These are phyloP conservation scores for Metschnikowia amazonensis DNA, from an alignment of 805 yeast species.

Conservation along the genomic window DNA sequence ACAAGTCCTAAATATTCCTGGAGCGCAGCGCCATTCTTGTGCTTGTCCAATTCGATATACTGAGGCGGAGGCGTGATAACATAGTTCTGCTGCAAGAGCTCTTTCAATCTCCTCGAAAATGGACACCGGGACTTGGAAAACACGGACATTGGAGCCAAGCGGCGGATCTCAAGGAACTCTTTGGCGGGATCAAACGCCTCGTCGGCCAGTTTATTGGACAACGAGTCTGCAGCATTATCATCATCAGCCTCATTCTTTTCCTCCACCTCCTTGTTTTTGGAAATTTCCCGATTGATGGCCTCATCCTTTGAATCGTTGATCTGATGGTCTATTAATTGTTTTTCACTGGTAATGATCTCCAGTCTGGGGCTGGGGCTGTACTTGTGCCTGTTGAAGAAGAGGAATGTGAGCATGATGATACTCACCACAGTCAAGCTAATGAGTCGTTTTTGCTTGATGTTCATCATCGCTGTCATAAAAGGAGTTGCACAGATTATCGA, in stretches of 20 bases:
- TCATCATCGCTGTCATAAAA: neutral
- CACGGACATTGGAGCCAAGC: constrained; percentile 61
- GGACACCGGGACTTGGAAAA: constrained; percentile 66
- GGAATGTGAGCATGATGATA: constrained; percentile 15
- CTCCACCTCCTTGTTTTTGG: constrained; percentile 19
- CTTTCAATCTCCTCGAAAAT: constrained; percentile 67
- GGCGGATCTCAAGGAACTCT: constrained; percentile 51
- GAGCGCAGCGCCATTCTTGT: constrained; percentile 67
- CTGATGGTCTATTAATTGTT: constrained; percentile 29
- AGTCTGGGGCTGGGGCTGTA: constrained; percentile 33
- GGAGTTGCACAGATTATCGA: too few relatives aligned
- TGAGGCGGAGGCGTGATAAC: constrained; percentile 66
- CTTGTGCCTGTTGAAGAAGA: constrained; percentile 31
- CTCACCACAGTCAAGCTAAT: constrained; percentile 8
- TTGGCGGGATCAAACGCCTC: constrained; percentile 32
- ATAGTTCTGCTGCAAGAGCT: constrained; percentile 58
- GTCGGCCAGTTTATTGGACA: constrained; percentile 4
- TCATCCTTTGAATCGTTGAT: constrained; percentile 37
- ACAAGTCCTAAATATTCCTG: constrained; percentile 61
- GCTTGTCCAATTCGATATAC: constrained; percentile 80
- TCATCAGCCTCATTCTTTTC: constrained; percentile 9
- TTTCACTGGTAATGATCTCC: constrained; percentile 11
- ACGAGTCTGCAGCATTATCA: constrained; percentile 7
- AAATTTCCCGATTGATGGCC: constrained; percentile 38
- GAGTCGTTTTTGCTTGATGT: constrained; percentile 6